A percentile compares a stretch with the other conserved stretches of the same genome.
phyloP scores from a whole-genome alignment of 2,329 filamentous ascomycete genomes.

The Elsinoe batatas region DNA sequence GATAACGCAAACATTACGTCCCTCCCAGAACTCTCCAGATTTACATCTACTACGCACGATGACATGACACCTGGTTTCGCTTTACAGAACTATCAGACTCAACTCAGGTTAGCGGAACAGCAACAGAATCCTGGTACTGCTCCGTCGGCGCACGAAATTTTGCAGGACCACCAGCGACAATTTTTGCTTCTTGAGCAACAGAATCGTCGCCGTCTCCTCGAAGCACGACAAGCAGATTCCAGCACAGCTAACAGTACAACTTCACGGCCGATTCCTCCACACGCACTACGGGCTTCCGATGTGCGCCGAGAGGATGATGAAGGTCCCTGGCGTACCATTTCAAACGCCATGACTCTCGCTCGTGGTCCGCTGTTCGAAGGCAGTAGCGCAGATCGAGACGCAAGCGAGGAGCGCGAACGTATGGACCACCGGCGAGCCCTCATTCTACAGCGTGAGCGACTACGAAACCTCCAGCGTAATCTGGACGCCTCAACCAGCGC shows the following conservation, averaged over 20 bases:
- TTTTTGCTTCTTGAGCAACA: constrained; percentile 13
- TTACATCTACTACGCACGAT: neutral
- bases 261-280: constrained; percentile 11
- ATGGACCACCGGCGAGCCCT: constrained; percentile 17
- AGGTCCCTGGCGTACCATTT: constrained; percentile 39
- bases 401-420: constrained; percentile 17
- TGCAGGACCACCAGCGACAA: constrained; percentile 15
- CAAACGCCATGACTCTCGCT: constrained; percentile 34
- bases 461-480: constrained; percentile 17
- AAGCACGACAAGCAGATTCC: constrained; percentile 32
- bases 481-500: constrained; percentile 13
- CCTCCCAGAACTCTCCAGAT: neutral
- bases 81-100: neutral
- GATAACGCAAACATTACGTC: neutral
- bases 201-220: constrained; percentile 26
- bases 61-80: no score
- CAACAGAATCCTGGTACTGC: neutral
- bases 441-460: constrained; percentile 19
- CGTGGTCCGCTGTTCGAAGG: constrained; percentile 28
- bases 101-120: neutral
- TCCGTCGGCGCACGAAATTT: neutral
- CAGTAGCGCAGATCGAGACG: constrained; percentile 19
- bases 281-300: constrained; percentile 9
- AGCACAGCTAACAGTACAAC: neutral
- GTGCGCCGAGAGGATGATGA: constrained; percentile 22